A percentile compares a stretch with the other conserved stretches of the same genome.
These are phyloP conservation scores for Xylaria intraflava DNA, from an alignment of 495 filamentous ascomycete species.

Conservation along the genomic window DNA sequence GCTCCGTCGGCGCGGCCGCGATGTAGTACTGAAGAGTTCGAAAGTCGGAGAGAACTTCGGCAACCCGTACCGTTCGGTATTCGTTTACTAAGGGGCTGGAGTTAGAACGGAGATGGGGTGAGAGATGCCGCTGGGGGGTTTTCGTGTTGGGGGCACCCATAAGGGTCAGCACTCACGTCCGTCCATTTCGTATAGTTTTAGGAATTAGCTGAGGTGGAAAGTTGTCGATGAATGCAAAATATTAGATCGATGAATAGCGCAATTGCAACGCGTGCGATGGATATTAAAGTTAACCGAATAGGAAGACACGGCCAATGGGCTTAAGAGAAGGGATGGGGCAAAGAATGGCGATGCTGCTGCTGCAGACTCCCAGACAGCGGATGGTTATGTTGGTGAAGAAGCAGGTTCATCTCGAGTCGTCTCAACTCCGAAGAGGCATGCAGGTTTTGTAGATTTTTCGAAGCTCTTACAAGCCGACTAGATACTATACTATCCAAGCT, in stretches of 20 bases:
- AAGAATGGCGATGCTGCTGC: conserved; percentile 17
- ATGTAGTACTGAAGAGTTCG: conserved; percentile 76
- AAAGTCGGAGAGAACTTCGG: conserved; percentile 81
- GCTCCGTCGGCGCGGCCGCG: conserved; percentile 56
- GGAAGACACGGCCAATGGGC: conserved; percentile 10
- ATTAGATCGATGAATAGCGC: neutral
- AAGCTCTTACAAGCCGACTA: neutral
- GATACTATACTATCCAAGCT: conserved; percentile 1
- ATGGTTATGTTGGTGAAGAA: conserved; percentile 12
- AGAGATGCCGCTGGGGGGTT: conserved; percentile 11
- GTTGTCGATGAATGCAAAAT: neutral
- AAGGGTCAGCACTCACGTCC: conserved; percentile 25
- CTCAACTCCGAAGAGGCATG: conserved; percentile 14
- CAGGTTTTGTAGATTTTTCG: conserved; percentile 24
- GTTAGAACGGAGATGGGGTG: conserved; percentile 23
- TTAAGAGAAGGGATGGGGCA: conserved; percentile 12
- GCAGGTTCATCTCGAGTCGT: conserved; percentile 15
- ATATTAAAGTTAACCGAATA: conserved; percentile 8
- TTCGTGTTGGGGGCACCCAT: conserved; percentile 1
- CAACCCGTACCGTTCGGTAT: conserved; percentile 70
- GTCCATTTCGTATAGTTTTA: conserved; percentile 22
- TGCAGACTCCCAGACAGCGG: conserved; percentile 18
- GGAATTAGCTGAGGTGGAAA: neutral
- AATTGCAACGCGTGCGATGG: conserved; percentile 5
- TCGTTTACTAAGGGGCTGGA: conserved; percentile 62